Base-by-base conservation (phyloP, 768 basidiomycete genomes). In the Rhodosporidiobolus odoratus region DNA sequence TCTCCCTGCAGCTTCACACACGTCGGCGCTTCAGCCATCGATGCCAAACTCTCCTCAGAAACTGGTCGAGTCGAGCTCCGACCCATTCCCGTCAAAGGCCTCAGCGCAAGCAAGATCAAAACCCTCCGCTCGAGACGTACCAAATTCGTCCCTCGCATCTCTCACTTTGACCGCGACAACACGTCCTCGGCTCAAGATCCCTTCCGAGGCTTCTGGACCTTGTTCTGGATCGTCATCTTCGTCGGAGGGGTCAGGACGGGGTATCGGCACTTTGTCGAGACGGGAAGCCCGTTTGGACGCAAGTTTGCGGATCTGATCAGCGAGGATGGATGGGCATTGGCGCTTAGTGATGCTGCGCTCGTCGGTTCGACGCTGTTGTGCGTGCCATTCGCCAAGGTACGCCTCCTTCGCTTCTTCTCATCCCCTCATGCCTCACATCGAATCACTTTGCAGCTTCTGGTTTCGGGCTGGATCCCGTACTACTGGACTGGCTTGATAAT, bases 231-330 rank as follows among this genome's bases (percentile, higher is more conserved):
- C 61, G 50, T 73, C 9, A 86, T 90, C 65, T 88, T 88, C 30
- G 85, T 94, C 73, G 92, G 90, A 76, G 84, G 95, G 59, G 87
- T 92, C 48, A 84, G 88, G 74, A 90, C 89, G 2, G 76, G 79
- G 35, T 66, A 80, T 38, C 6, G 17, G 40, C 79, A 70, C 78
- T 86, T 89, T 73, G 88, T 92, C 78, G 83, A 84, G n/a, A 87
- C 83, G 58, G 93, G 93, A 27, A 86, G 86, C 47, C 85, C 90
- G 0, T 84, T 95, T 59, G 88, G 88, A 54, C 83, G 91, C 66
- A 84, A 82, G 9, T 97, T 99, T 77, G 91, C 90, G 8, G 83
- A 86, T 53, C 86, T 93, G 84, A 88, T 99, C 79, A 93, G 92
- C 0, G 85, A 87, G 64, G 90, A 99, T 78, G 91, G 87, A 9